These are phyloP conservation scores for Clarireedia paspali DNA, from an alignment of 2,329 filamentous ascomycete species.

Conservation along the genomic window DNA sequence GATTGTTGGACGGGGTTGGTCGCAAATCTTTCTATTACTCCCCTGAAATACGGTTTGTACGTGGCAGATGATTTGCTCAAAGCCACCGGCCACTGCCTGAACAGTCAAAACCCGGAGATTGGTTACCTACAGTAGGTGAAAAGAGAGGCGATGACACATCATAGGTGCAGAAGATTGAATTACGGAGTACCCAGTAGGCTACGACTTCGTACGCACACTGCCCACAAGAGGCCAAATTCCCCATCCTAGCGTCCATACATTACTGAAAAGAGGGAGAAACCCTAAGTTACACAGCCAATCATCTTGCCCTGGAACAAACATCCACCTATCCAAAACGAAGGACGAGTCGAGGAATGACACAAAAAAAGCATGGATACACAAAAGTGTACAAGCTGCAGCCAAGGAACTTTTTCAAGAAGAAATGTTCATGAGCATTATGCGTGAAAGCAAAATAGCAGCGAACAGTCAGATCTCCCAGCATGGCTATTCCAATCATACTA, in stretches of 20 bases:
- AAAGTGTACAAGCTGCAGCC: not conserved
- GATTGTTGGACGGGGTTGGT: not conserved
- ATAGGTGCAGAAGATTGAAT: not conserved
- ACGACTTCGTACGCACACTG: not conserved
- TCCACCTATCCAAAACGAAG: not conserved
- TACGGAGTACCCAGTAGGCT: not conserved
- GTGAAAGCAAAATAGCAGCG: not conserved
- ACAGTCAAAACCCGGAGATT: not conserved
- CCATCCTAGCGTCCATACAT: not conserved
- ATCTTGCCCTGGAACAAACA: not conserved
- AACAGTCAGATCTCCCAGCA: not conserved
- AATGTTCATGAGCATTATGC: not conserved
- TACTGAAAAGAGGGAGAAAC: not conserved
- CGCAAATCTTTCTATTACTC: not conserved
- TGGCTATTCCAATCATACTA: too few species aligned
- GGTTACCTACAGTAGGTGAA: not conserved
- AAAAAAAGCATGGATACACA: not conserved
- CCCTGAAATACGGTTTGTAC: not conserved
- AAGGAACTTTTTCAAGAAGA: not conserved
- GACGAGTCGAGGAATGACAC: not conserved
- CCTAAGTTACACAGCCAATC: not conserved
- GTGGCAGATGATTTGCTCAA: not conserved
- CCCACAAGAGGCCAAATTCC: not conserved
- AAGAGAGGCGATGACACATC: constrained; percentile 1
- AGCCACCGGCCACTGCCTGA: not conserved